These are phyloP conservation scores for Apocynum venetum DNA, from an alignment of 257 asterid genomes.

Conservation along the genomic window DNA sequence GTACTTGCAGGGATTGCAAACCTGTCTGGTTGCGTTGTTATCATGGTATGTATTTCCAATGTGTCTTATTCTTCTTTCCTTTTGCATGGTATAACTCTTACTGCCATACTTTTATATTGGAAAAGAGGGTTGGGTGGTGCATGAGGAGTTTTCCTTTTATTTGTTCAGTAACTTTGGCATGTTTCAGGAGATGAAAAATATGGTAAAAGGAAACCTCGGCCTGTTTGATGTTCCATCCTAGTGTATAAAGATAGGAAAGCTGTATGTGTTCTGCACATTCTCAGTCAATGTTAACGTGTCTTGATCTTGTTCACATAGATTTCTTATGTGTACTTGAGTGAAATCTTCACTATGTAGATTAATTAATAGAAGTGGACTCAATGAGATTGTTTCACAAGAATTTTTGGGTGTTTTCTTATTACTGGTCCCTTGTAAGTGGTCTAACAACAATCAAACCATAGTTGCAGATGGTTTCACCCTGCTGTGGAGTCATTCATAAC, in stretches of 20 bases:
- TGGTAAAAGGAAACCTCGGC: background rate
- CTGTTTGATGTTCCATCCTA: background rate
- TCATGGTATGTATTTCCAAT: constrained; percentile 62
- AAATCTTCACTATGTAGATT: background rate
- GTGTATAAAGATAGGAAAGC: background rate
- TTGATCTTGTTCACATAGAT: background rate
- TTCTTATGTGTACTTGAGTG: background rate
- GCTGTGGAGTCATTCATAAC: constrained; percentile 64
- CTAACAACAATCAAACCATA: constrained; percentile 35
- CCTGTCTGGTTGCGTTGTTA: constrained; percentile 83
- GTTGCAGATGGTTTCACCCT: constrained; percentile 89
- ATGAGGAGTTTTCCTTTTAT: background rate
- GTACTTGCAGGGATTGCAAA: constrained; percentile 75
- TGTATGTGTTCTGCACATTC: background rate
- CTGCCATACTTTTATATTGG: background rate
- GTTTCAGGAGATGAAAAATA: background rate
- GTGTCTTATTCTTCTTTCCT: background rate
- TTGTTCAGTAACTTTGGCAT: background rate
- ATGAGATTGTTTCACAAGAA: background rate
- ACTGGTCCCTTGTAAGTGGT: constrained; percentile 21
- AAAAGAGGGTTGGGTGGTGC: background rate
- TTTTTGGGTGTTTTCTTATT: background rate
- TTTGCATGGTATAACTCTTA: constrained; percentile 2
- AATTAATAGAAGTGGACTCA: background rate
- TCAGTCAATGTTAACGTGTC: background rate